These are phyloP conservation scores for Trichoderma semiorbis DNA, from an alignment of 2,329 filamentous ascomycete species.

Conservation along the genomic window DNA sequence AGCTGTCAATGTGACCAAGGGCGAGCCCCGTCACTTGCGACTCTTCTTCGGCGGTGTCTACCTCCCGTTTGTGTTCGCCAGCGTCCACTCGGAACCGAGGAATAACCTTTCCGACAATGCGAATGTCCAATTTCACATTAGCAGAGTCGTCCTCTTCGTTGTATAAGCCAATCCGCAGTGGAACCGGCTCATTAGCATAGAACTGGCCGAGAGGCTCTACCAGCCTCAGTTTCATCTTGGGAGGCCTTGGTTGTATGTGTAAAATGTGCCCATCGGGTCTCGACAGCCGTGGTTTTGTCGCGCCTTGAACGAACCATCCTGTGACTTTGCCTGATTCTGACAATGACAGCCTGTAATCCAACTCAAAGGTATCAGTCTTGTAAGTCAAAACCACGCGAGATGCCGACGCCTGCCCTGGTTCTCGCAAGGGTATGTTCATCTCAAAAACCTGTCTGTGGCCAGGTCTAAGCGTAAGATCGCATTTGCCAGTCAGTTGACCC, in stretches of 20 bases:
- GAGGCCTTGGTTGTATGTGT: constrained; percentile 80
- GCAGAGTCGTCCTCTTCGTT: constrained; percentile 84
- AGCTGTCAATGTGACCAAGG: constrained; percentile 47
- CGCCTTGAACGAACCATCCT: constrained; percentile 49
- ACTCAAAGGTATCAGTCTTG: constrained; percentile 60
- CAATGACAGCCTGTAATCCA: constrained; percentile 63
- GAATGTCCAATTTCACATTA: constrained; percentile 65
- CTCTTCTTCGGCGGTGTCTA: constrained; percentile 39
- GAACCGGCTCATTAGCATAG: constrained; percentile 78
- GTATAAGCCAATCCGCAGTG: constrained; percentile 63
- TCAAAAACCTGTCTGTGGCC: constrained; percentile 68
- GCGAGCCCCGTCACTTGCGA: constrained; percentile 40
- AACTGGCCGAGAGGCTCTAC: constrained; percentile 65
- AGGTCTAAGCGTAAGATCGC: constrained; percentile 63
- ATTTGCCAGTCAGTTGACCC: constrained; percentile 48
- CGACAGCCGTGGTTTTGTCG: constrained; percentile 44
- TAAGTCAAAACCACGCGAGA: constrained; percentile 61
- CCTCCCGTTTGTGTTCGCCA: constrained; percentile 33
- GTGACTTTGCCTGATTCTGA: constrained; percentile 39
- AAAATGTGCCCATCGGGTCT: constrained; percentile 54
- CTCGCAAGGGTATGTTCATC: constrained; percentile 69
- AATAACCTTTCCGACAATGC: constrained; percentile 57
- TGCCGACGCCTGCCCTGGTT: constrained; percentile 73
- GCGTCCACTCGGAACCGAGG: constrained; percentile 45
- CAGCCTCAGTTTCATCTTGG: constrained; percentile 77